Conservation (phyloP, 345 rosid species). For the Aquilaria sinensis region DNA sequence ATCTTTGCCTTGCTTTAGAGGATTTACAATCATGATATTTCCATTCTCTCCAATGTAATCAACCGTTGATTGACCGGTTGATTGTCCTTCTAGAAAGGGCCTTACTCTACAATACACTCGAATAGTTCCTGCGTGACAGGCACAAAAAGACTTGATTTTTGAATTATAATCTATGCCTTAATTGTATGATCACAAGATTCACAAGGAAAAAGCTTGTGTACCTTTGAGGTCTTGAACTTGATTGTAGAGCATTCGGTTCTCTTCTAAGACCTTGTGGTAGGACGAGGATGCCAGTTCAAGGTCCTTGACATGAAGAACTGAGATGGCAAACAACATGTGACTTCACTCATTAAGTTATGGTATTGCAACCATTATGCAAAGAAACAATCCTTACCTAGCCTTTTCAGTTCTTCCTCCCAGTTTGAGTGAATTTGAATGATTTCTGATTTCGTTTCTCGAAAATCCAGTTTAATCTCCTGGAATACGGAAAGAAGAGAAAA, state of each 20-base stretch:
- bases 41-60: conserved; percentile 97
- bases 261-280: conserved; percentile 81
- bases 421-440: conserved; percentile 53
- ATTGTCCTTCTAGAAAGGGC: conserved; percentile 72
- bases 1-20: conserved; percentile 83
- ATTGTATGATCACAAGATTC: no score
- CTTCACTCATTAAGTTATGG: not conserved
- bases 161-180: no score
- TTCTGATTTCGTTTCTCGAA: conserved; percentile 44
- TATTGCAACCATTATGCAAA: not conserved
- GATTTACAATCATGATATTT: conserved; percentile 84
- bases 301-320: conserved; percentile 61
- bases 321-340: conserved; percentile 1
- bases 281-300: conserved; percentile 77
- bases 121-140: conserved; percentile 56
- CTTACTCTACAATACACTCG: conserved; percentile 90
- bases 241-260: conserved; percentile 88
- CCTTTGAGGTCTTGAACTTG: conserved; percentile 99
- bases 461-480: conserved; percentile 56
- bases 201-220: conserved; percentile 13
- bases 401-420: conserved; percentile 58
- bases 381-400: conserved; percentile 45
- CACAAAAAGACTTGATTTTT: conserved; percentile 1
- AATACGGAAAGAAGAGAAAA: not conserved
- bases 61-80: conserved; percentile 56